Evolutionary conservation across 2,329 filamentous ascomycete species (phyloP), one percentile per base, ranked within the genome.

Genomic region (Apiospora hydei): DNA sequence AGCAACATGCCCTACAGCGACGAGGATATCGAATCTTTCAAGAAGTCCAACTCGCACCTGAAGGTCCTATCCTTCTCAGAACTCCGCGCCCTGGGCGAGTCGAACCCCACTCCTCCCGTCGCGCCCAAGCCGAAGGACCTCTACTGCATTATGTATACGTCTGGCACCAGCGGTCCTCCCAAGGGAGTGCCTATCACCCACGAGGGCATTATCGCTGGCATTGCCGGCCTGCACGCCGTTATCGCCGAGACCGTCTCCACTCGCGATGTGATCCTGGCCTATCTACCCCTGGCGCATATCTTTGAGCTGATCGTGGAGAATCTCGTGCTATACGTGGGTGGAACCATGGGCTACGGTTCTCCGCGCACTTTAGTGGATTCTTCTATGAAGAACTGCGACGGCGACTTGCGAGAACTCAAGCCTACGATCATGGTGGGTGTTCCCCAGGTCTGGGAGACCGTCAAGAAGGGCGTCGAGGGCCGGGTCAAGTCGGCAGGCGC

Each of bases 221-320:
- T 98, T 75, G 93, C 96, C 67, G 96, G 96, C 81, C 90, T 98
- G 66, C 90, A 92, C 79, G 88, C 89, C 57, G 91, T 94, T 74
- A 91, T 98, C 67, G 93, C 93, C 30, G 90, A 92, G 72, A 92
- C 92, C 78, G 89, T 98, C 69, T 92, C 91, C 73, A 91, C 92
- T 72, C 90, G 88, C 66, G 96, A 99, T 77, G 89, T 89, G 66
- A 87, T 98, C 61, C 88, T 99, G 66, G 94, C 95, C 30, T 99
- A 98, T 82, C 90, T 99, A 18, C 96, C 96, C 1, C 91, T 97
- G 70, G 95, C 96, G 2, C 96, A 99, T 81, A 98, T 98, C 78
- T 91, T 99, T 78, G 96, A 99, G 83, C 96, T 98, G 83, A 93
- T 96, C 72, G 94, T 99, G 76, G 96, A 99, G 84, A 98, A 97